Percentiles rank a stretch among this genome's conserved stretches.
phyloP scores from a whole-genome alignment of 106 monocot species.

The Phalaenopsis aphrodite region DNA sequence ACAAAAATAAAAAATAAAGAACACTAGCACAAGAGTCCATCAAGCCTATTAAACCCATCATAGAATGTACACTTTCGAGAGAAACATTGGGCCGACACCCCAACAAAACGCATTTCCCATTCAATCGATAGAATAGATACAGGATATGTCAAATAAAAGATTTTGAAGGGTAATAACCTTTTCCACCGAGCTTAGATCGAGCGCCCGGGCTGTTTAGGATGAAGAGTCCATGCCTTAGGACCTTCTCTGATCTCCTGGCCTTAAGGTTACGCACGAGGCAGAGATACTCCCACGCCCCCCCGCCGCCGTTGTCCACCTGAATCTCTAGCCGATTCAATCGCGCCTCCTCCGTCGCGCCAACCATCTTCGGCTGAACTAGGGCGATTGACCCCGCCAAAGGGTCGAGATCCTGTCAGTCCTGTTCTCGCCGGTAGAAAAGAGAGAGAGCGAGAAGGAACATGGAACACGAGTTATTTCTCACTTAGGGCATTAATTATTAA shows the following conservation, averaged over 20 bases:
- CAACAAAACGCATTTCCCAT: neutral
- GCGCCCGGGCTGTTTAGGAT: conserved; percentile 59
- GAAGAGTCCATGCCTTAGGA: conserved; percentile 58
- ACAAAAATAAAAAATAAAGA: neutral
- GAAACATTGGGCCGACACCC: neutral
- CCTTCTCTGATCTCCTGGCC: conserved; percentile 63
- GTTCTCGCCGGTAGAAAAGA: no score
- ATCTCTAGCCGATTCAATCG: conserved; percentile 45
- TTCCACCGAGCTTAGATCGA: conserved; percentile 67
- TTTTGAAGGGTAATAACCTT: conserved; percentile 30
- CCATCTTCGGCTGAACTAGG: conserved; percentile 22
- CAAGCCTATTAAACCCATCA: neutral
- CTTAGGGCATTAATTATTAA: no score
- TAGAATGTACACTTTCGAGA: neutral
- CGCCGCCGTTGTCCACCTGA: conserved; percentile 70
- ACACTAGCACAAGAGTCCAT: neutral
- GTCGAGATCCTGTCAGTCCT: no score
- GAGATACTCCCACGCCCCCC: conserved; percentile 89
- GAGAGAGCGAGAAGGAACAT: no score
- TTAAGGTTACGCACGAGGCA: conserved; percentile 74
- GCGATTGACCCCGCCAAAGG: no score
- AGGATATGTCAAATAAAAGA: neutral
- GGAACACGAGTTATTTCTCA: no score
- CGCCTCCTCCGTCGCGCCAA: conserved; percentile 52
- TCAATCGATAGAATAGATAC: neutral